Evolutionary conservation across 1,139 yeast species (phyloP), one percentile per base, ranked within the genome.

Genomic region (Yamadazyma taylorii): DNA sequence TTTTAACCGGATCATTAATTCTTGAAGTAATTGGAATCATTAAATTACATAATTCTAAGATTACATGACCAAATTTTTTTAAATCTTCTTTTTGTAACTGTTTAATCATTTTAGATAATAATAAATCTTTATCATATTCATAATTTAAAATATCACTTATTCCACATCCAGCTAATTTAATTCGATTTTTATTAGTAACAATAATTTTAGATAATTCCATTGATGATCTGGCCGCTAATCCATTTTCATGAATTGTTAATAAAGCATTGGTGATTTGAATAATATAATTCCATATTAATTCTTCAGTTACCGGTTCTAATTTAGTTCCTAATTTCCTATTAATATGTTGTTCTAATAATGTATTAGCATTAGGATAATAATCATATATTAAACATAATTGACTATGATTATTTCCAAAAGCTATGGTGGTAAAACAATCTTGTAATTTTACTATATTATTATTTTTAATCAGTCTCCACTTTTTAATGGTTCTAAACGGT

Each of bases 381-480:
- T 64, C 69, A 44, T 62, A 63, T 4, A 59, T 55, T 35, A 65
- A 50, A 23, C 66, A 51, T 38, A 84, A 61, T 2, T 87, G 80
- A 42, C 53, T 41, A 30, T 39, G 36, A 7, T 75, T 73, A 47
- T 85, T 92, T 28, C 89, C 90, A 64, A 94, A 92, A 5, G 90
- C 86, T 45, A 88, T 77, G 9, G 94, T 82, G 1, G 96, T 85
- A 57, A 92, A 92, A 9, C 95, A 89, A 55, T 90, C 97, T 36
- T 78, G 74, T 7, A 89, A 62, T 28, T 73, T 71, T 2, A 85
- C 87, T 13, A 88, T 66, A 49, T 82, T 81, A 11, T 90, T 75
- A 46, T 54, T 53, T 21, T 70, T 61, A 9, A 78, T 53, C 30
- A 78, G 71, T 41, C 72, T 74, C 77, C 77, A 71, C 37, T 51